Base-by-base conservation (phyloP, 371 early-diverging fungal genomes). In the Mucor circinelloides region DNA sequence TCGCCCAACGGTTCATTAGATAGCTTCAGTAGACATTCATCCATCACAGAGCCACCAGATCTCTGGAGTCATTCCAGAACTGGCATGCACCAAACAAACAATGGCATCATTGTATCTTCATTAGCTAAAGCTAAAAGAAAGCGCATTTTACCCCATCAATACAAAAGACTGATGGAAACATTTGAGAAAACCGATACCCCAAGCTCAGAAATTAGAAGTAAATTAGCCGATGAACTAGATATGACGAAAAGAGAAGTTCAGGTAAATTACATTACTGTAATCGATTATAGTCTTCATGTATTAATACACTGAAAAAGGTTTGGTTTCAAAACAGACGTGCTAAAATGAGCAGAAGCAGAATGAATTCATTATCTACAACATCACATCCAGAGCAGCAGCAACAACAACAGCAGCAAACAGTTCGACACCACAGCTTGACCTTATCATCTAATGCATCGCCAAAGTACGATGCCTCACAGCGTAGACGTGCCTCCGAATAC, bases 271-370 rank as follows among this genome's bases (percentile, higher is more conserved):
- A 17, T 40, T 40, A 17, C 40, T 13, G 48, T 9, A 3, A 36
- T 40, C 0, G 1, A 28, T 31, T 27, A 27, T 25, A 5, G 30
- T 23, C 13, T 10, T 2, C 2, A 34, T 50, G n/a, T 54, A 30
- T 64, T 42, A 48, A 40, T 31, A 19, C 17, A 46, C 12, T 15
- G 34, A 10, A 94, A 52, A 50, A 97, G 81, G 94, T 97, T 65
- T 97, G 99, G 99, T 98, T 98, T 86, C 99, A 98, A 78, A 98
- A 98, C 86, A 85, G 94, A 69, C 87, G 99, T 55, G 95, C 95
- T 10, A 95, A 94, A 74, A 86, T 88, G 21, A 95, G 32, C 15
- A 56, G 93, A 46, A 50, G 38, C 40, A 58, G 34, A 40, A 13
- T 25, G 3, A 52, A 52, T 15, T 27, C 52, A 52, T 52, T 52